Conservation (phyloP, 2,329 filamentous ascomycete species). For the Lachnellula occidentalis region DNA sequence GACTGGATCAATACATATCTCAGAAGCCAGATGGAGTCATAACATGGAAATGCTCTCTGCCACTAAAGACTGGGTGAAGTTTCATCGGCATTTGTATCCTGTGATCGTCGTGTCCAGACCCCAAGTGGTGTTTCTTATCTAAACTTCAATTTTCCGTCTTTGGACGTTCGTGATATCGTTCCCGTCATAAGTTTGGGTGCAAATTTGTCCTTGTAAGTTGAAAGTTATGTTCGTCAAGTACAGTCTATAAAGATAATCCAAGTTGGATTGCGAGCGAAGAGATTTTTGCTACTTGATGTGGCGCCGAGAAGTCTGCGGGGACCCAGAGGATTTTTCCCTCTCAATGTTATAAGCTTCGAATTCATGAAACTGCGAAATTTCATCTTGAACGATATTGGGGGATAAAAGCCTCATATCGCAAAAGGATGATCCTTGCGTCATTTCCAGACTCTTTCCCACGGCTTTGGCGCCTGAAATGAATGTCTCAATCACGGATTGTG, state of each 20-base stretch:
- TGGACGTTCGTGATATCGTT: slow-evolving; percentile 16
- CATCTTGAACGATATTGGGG: slow-evolving; percentile 25
- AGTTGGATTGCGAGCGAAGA: slow-evolving; percentile 13
- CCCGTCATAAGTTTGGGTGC: slow-evolving; percentile 13
- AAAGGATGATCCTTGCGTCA: slow-evolving; percentile 46
- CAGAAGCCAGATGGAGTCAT: slow-evolving; percentile 23
- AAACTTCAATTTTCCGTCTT: slow-evolving; percentile 23
- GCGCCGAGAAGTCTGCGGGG: slow-evolving; percentile 11
- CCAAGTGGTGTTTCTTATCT: slow-evolving; percentile 18
- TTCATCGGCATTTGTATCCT: slow-evolving; percentile 28
- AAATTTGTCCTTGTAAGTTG: slow-evolving; percentile 20
- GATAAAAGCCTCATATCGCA: slow-evolving; percentile 45
- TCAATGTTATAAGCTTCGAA: slow-evolving; percentile 20
- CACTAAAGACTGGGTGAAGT: slow-evolving; percentile 33
- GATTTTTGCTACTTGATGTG: slow-evolving; percentile 12
- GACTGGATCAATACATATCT: neutral
- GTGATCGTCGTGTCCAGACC: slow-evolving; percentile 28
- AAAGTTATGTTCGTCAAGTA: slow-evolving; percentile 20
- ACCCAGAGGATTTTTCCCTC: slow-evolving; percentile 13
- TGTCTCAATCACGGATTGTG: slow-evolving; percentile 22
- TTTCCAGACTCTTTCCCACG: slow-evolving; percentile 49
- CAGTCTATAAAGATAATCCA: slow-evolving; percentile 22
- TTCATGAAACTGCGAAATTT: slow-evolving; percentile 18
- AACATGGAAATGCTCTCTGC: slow-evolving; percentile 39
- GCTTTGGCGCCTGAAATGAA: slow-evolving; percentile 42